A percentile compares a stretch with the other conserved stretches of the same genome.
These are phyloP conservation scores for Trametes polyzona DNA, from an alignment of 1,284 basidiomycete genomes.

Conservation along the genomic window DNA sequence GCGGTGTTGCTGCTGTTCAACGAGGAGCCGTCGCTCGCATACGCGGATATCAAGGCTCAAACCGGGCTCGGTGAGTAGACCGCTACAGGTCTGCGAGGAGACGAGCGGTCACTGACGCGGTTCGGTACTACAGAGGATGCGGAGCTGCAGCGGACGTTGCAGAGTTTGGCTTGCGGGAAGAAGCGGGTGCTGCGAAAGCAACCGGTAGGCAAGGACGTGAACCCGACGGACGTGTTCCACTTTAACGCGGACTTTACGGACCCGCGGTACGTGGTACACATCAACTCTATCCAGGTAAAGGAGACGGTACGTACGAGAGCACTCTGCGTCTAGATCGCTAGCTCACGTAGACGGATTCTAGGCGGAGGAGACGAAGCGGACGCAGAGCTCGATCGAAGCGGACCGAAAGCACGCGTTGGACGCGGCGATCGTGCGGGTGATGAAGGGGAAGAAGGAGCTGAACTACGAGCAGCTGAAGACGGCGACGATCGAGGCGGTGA, in stretches of 20 bases:
- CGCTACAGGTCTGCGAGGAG: neutral
- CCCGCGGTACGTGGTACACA: slow-evolving; percentile 80
- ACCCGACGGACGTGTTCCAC: slow-evolving; percentile 76
- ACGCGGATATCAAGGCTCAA: slow-evolving; percentile 69
- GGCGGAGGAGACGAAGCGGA: slow-evolving; percentile 87
- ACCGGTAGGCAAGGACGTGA: slow-evolving; percentile 81
- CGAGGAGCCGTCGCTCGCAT: slow-evolving; percentile 59
- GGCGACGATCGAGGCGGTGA: slow-evolving; percentile 81
- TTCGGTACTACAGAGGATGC: slow-evolving; percentile 57
- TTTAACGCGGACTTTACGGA: slow-evolving; percentile 89
- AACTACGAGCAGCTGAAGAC: slow-evolving; percentile 79
- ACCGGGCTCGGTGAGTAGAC: slow-evolving; percentile 76
- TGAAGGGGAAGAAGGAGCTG: slow-evolving; percentile 89
- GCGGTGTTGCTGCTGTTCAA: slow-evolving; percentile 93
- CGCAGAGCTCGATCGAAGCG: slow-evolving; percentile 83
- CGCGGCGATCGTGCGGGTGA: slow-evolving; percentile 92
- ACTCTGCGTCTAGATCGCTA: neutral
- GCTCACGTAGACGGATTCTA: slow-evolving; percentile 36
- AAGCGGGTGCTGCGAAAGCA: slow-evolving; percentile 88
- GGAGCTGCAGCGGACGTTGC: slow-evolving; percentile 84
- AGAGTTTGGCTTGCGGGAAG: slow-evolving; percentile 90
- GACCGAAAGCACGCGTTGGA: slow-evolving; percentile 89
- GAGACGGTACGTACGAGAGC: slow-evolving; percentile 64
- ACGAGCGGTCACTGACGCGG: neutral
- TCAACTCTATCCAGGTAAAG: slow-evolving; percentile 96